phyloP scores from a whole-genome alignment of 2,329 filamentous ascomycete genomes.

The Gliomastix tumulicola region DNA sequence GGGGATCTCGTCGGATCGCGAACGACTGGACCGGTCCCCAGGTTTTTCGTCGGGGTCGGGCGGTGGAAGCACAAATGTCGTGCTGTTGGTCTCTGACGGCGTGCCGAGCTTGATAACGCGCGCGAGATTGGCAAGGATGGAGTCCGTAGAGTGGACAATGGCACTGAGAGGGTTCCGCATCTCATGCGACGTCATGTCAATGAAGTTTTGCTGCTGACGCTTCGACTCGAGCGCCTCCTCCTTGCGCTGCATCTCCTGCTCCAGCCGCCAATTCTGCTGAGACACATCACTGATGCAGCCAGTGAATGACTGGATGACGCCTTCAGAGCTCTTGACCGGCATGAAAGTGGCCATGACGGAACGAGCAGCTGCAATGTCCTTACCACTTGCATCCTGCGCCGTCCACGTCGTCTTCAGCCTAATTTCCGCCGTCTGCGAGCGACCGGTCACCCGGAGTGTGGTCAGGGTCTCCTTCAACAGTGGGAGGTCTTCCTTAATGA shows the following conservation, averaged over 20 bases:
- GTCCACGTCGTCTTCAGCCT: constrained; percentile 39
- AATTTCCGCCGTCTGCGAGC: constrained; percentile 38
- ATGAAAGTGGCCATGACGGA: constrained; percentile 44
- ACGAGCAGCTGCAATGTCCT: constrained; percentile 33
- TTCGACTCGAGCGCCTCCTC: constrained; percentile 52
- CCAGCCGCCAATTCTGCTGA: constrained; percentile 43
- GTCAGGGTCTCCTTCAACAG: constrained; percentile 30
- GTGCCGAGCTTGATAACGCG: constrained; percentile 32
- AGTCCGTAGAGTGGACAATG: constrained; percentile 68
- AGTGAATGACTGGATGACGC: constrained; percentile 35
- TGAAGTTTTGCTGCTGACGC: constrained; percentile 72
- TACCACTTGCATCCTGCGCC: constrained; percentile 35
- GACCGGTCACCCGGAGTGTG: constrained; percentile 29
- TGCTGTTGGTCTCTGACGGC: constrained; percentile 9
- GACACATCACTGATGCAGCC: constrained; percentile 43
- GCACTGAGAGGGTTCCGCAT: constrained; percentile 69
- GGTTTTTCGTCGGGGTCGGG: too few relatives aligned
- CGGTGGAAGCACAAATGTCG: too few relatives aligned
- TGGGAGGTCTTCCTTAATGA: constrained; percentile 35
- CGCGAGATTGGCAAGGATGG: constrained; percentile 48
- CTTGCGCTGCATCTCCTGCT: constrained; percentile 39
- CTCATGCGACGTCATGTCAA: constrained; percentile 69
- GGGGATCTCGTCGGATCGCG: not conserved
- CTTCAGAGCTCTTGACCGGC: constrained; percentile 39
- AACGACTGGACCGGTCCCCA: not conserved